Base-by-base conservation (phyloP, 106 monocot genomes). In the Dactylorhiza incarnata region DNA sequence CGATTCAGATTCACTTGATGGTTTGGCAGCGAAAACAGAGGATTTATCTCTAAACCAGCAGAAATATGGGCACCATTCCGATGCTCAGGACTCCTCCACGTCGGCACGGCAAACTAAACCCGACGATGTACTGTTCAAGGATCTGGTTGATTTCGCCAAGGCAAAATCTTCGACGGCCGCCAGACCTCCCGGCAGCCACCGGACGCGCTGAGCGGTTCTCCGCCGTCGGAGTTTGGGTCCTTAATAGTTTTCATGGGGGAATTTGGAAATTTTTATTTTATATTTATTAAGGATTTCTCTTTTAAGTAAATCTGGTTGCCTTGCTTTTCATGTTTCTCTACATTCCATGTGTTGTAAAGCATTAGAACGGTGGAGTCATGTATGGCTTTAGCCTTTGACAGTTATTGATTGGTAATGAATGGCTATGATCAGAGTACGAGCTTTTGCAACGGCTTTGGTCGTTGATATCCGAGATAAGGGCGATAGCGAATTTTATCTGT, bases 111-210 rank as follows among this genome's bases (percentile, higher is more conserved):
- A 78, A 50, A 68, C 75, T 8, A 92, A 87, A 75, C 90, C 90
- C 15, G 90, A 96, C 77, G 96, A 93, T 53, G 25, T 65, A 25
- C 91, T 96, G 25, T 96, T 96, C 84, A 93, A 93, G 75, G 96
- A 96, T 46, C 85, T 96, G 68, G 87, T 96, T 20, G 96, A 96
- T 84, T 91, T 96, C 59, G 93, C 89, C 13, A 96, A 81, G 77
- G 85, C 85, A 58, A 93, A 93, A 56, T 79, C 87, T 3, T 87
- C 86, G 7, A 70, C 91, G 52, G 48, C 89, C 24, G 22, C 88
- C 22, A 94, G 85, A 58, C 84, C 89, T 50, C 78, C 82, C 17
- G 78, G 74, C 43, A 91, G 91, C 59, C 83, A 83, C 12, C 78
- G 86, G 75, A 91, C 87, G 9, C 85, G 86, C 45, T 90, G 80